Conservation (phyloP, 2,329 filamentous ascomycete species). For the Metarhizium sp. region DNA sequence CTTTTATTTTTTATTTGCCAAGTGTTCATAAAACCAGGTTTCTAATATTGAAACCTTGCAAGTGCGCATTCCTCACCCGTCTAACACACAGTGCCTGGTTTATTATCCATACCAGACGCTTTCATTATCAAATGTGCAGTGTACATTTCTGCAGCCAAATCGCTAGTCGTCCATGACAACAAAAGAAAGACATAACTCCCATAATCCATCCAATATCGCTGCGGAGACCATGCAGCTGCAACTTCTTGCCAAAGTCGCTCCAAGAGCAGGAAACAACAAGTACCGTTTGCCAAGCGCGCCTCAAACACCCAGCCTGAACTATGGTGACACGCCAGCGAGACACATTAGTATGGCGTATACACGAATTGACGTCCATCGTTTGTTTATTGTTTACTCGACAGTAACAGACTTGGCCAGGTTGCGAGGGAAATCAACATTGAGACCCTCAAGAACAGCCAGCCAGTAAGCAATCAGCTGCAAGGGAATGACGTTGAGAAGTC, state of each 20-base stretch:
- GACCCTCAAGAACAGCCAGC: slow-evolving; percentile 89
- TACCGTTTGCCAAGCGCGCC: background rate
- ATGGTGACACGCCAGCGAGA: slow-evolving; percentile 6
- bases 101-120: background rate
- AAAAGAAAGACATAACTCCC: slow-evolving; percentile 12
- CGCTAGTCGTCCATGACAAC: slow-evolving; percentile 7
- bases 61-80: slow-evolving; percentile 2
- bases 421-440: slow-evolving; percentile 97
- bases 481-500: slow-evolving; percentile 94
- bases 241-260: background rate
- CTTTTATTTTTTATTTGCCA: background rate
- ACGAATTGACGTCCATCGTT: background rate
- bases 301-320: slow-evolving; percentile 3
- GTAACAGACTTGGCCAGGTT: slow-evolving; percentile 99
- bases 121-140: slow-evolving; percentile 7
- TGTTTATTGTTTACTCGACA: slow-evolving; percentile 64
- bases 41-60: background rate
- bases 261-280: slow-evolving; percentile 1
- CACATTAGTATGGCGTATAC: slow-evolving; percentile 1
- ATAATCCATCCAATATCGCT: slow-evolving; percentile 7
- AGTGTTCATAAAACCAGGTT: background rate
- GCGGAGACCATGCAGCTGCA: background rate
- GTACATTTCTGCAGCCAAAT: slow-evolving; percentile 5
- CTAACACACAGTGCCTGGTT: background rate
- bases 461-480: slow-evolving; percentile 98